Conservation (phyloP, 2,329 filamentous ascomycete genomes). For the Mycosphaerelloides madeirae region DNA sequence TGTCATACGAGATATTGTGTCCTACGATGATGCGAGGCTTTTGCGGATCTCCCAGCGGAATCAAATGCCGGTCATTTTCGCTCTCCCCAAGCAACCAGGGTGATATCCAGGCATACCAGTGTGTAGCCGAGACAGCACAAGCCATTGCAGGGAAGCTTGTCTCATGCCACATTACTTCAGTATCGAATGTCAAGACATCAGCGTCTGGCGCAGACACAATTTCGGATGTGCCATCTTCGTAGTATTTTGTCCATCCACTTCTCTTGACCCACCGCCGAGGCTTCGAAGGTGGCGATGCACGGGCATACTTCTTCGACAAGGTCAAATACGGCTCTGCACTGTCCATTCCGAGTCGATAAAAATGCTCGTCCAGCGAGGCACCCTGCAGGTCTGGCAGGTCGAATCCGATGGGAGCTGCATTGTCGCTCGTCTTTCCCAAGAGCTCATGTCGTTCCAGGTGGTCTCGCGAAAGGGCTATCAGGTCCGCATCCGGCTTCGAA, state of each 20-base stretch:
- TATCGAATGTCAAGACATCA: constrained; percentile 83
- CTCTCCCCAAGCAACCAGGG: constrained; percentile 89
- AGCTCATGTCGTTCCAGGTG: constrained; percentile 83
- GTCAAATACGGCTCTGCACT: constrained; percentile 78
- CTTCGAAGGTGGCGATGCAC: constrained; percentile 53
- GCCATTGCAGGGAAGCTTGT: constrained; percentile 94
- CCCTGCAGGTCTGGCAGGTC: constrained; percentile 78
- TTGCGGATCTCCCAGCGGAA: constrained; percentile 75
- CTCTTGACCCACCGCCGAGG: constrained; percentile 68
- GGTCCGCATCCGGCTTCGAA: constrained; percentile 66
- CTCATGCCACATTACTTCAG: constrained; percentile 93
- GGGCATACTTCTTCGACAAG: constrained; percentile 69
- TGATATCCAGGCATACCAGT: constrained; percentile 97
- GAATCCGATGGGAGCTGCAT: constrained; percentile 69
- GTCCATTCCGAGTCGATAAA: constrained; percentile 79
- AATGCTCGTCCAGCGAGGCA: constrained; percentile 84
- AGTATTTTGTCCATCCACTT: constrained; percentile 95
- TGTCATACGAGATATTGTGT: constrained; percentile 93
- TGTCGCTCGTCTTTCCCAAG: constrained; percentile 83
- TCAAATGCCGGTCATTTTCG: constrained; percentile 69
- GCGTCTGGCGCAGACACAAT: constrained; percentile 72
- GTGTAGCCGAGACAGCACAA: constrained; percentile 79
- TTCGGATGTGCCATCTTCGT: constrained; percentile 66
- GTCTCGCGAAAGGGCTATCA: constrained; percentile 74
- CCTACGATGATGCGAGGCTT: constrained; percentile 76